Percentiles rank a stretch among this genome's conserved stretches.
phyloP scores from a whole-genome alignment of 2,329 filamentous ascomycete genomes.

The Tolypocladium pustulatum region DNA sequence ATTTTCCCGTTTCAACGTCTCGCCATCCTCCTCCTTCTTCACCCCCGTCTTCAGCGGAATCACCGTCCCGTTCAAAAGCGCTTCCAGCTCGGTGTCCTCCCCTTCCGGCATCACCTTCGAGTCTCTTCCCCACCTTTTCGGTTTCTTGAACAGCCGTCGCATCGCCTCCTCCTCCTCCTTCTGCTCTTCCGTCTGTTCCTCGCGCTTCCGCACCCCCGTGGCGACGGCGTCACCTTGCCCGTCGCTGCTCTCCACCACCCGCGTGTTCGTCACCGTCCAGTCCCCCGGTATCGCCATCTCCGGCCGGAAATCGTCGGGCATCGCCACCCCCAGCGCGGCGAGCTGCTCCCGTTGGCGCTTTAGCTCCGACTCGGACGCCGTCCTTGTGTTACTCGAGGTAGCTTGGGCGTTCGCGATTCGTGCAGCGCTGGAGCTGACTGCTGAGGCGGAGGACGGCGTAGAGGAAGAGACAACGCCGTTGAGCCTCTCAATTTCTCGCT shows the following conservation, averaged over 20 bases:
- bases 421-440: not conserved
- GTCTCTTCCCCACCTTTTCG: constrained; percentile 42
- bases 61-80: constrained; percentile 34
- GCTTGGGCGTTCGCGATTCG: not conserved
- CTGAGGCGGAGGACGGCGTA: constrained; percentile 19
- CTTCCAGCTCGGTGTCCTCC: constrained; percentile 50
- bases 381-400: not conserved
- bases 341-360: constrained; percentile 82
- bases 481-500: constrained; percentile 74
- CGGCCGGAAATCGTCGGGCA: constrained; percentile 66
- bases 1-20: not conserved
- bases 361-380: constrained; percentile 45
- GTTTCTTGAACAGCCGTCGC: constrained; percentile 49
- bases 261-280: constrained; percentile 66
- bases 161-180: constrained; percentile 51
- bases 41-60: constrained; percentile 13
- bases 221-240: constrained; percentile 34
- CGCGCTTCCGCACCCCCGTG: constrained; percentile 52
- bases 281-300: constrained; percentile 85
- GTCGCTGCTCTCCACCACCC: constrained; percentile 37
- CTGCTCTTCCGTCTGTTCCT: constrained; percentile 43
- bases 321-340: constrained; percentile 72
- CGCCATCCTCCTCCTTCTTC: constrained; percentile 15
- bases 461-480: constrained; percentile 56
- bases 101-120: constrained; percentile 36